A percentile compares a stretch with the other conserved stretches of the same genome.
These are phyloP conservation scores for Zasmidium angulare DNA, from an alignment of 2,329 filamentous ascomycete species.

Conservation along the genomic window DNA sequence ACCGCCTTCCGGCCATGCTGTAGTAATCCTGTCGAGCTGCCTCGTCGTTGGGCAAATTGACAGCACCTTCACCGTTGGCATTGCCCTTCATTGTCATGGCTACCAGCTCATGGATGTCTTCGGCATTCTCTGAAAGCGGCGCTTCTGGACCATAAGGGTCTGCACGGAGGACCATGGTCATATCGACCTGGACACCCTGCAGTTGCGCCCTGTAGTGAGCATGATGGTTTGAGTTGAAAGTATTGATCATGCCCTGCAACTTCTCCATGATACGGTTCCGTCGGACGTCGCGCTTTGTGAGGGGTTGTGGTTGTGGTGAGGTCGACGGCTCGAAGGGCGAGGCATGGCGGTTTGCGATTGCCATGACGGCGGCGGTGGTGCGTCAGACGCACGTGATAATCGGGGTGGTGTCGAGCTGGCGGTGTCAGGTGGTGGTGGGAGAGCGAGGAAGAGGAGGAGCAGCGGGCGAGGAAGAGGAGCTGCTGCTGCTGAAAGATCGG, in stretches of 20 bases:
- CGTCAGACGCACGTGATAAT: background rate
- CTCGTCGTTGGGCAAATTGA: conserved; percentile 41
- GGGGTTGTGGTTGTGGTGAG: conserved; percentile 48
- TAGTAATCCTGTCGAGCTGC: conserved; percentile 67
- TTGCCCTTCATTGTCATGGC: conserved; percentile 37
- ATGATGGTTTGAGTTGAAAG: conserved; percentile 79
- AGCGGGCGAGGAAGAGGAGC: background rate
- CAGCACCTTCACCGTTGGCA: conserved; percentile 31
- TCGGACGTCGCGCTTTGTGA: conserved; percentile 87
- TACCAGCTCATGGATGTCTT: conserved; percentile 66
- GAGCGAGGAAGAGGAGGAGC: background rate
- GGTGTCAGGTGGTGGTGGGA: background rate
- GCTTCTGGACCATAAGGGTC: conserved; percentile 70
- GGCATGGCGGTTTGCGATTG: conserved; percentile 23
- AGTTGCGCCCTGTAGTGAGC: conserved; percentile 84
- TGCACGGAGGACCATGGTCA: conserved; percentile 79
- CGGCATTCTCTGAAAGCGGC: conserved; percentile 64
- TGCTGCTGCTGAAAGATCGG: conserved; percentile 3
- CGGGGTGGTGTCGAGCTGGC: background rate
- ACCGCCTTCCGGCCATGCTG: conserved; percentile 71
- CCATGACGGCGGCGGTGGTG: conserved; percentile 12
- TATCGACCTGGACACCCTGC: conserved; percentile 87
- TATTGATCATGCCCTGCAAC: conserved; percentile 71
- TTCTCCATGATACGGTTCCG: conserved; percentile 79
- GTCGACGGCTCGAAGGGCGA: conserved; percentile 28